Base-by-base conservation (phyloP, 2,329 filamentous ascomycete species). In the Didymella sp. region DNA sequence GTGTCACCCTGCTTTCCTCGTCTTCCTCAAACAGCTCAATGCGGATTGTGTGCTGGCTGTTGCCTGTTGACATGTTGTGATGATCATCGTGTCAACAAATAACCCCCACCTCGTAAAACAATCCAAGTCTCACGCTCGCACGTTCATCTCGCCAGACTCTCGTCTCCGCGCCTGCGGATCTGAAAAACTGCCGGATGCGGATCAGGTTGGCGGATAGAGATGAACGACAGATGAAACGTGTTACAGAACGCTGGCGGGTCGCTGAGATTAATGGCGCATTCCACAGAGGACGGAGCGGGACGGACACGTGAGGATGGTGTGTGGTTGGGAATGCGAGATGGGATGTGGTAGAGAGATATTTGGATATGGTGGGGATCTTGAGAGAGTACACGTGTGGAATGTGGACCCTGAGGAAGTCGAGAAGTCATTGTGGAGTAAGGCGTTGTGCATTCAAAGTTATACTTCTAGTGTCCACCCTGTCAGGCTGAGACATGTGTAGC, bases 151-250 rank as follows among this genome's bases (percentile, higher is more conserved):
- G 33, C 17, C n/a, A 37, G 33, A 37, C 33, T 11, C 7, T 38
- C 11, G 35, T 38, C 35, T 38, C 35, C 35, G 11, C 19, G 19
- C 5, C 11, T 12, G 17, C 5, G 35, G 19, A 12, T 38, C 35
- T 17, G 11, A 11, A 46, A 3, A 2, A 21, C 12, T 28, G 31
- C 27, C 22, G 31, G 43, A 22, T 33, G 4, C 12, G 13, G 28
- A 45, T 19, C n/a, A n/a, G n/a, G 21, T 17, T 28, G 31, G 28
- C 22, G 31, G 43, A 22, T 33, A 6, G 6, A 7, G 28, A 45
- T 19, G 30, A 46, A 46, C 43, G 43, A 46, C 30, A 25, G 30
- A 13, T 35, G 43, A 35, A 46, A 46, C 43, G 43, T 46, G 42
- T 45, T 45, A 45, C 42, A 45, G 13, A 35, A n/a, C 38, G 38